These are phyloP conservation scores for Quillaja saponaria DNA, from an alignment of 306 rosid species.

Conservation along the genomic window DNA sequence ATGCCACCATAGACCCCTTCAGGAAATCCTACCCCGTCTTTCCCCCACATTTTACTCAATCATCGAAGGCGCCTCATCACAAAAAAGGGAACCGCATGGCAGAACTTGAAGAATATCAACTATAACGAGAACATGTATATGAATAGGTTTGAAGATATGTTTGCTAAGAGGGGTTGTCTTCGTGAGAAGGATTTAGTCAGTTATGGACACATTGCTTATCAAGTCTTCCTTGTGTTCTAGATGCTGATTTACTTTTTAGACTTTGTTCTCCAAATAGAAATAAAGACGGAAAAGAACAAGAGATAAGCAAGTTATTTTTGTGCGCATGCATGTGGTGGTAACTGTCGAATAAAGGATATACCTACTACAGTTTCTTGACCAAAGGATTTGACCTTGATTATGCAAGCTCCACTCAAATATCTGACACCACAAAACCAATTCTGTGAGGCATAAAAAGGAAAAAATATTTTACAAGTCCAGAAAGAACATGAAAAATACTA, in stretches of 20 bases:
- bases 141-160: not conserved
- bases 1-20: not conserved
- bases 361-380: conserved; percentile 89
- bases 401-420: conserved; percentile 97
- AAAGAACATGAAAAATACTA: not conserved
- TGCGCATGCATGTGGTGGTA: conserved; percentile 17
- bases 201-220: too few species aligned
- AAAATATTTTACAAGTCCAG: conserved; percentile 9
- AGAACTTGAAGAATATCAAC: not conserved
- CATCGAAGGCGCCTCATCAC: not conserved
- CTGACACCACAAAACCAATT: conserved; percentile 45
- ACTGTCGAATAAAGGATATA: conserved; percentile 21
- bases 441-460: conserved; percentile 2
- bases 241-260: not conserved
- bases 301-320: not conserved
- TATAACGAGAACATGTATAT: not conserved
- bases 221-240: too few species aligned
- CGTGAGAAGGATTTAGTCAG: conserved; percentile 6
- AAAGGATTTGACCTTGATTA: conserved; percentile 89
- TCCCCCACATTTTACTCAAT: too few species aligned
- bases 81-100: too few species aligned
- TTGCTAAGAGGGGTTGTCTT: not conserved
- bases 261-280: not conserved
- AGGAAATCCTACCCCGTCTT: too few species aligned
- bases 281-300: not conserved